Percentiles rank a stretch among this genome's conserved stretches.
These are phyloP conservation scores for Morella rubra DNA, from an alignment of 306 rosid genomes.

Conservation along the genomic window DNA sequence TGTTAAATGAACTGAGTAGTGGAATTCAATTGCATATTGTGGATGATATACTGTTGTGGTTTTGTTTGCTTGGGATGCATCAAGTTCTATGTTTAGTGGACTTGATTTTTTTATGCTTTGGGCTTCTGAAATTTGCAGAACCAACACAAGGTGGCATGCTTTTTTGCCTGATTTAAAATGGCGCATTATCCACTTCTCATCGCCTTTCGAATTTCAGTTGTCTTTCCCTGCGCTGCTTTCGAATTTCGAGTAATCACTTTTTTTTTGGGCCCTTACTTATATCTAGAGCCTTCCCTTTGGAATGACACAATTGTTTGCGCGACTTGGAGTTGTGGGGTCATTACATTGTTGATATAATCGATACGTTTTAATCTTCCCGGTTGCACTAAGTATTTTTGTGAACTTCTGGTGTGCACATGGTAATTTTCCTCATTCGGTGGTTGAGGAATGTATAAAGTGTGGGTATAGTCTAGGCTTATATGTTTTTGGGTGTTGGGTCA, in stretches of 20 bases:
- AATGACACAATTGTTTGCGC: background rate
- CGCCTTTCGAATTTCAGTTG: background rate
- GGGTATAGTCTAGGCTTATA: background rate
- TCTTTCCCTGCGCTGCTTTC: background rate
- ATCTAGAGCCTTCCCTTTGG: too few relatives aligned
- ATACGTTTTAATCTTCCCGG: background rate
- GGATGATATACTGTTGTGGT: background rate
- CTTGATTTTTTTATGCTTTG: too few relatives aligned
- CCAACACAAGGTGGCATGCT: background rate
- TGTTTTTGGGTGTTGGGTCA: background rate
- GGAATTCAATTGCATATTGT: background rate
- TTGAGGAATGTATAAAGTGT: background rate
- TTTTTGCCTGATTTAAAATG: background rate
- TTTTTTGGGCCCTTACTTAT: too few relatives aligned
- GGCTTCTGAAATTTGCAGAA: too few relatives aligned
- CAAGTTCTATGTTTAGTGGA: too few relatives aligned
- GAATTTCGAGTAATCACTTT: background rate
- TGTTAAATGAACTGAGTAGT: background rate
- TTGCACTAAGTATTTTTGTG: too few relatives aligned
- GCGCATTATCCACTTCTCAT: background rate
- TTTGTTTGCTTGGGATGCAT: background rate
- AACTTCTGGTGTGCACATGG: background rate
- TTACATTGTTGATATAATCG: background rate
- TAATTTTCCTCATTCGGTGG: background rate
- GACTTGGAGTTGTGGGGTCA: background rate